Evolutionary conservation across 2,329 filamentous ascomycete genomes (phyloP), one percentile per base, ranked within the genome.

Genomic region (Colletotrichum cereale): DNA sequence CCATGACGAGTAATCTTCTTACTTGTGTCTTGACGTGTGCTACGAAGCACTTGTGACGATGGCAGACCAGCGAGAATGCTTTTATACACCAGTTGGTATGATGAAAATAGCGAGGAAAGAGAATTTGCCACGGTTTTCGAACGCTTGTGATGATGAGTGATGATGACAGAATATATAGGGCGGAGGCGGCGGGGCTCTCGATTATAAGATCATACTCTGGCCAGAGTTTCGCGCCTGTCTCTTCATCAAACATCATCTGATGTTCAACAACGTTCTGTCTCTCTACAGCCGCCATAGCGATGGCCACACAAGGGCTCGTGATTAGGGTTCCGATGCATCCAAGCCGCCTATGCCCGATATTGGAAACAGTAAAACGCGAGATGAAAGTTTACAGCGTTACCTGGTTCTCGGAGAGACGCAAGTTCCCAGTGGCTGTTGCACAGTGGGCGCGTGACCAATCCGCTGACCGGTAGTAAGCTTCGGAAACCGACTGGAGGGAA

Each of bases 201-300:
- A 53, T 67, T 65, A 72, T 66, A 55, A 67, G 65, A 60, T 60
- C 52, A 61, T 47, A 31, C 57, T 48, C 44, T 38, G 38, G 48
- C 34, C 42, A 60, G 48, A 58, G 65, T 72, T 72, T 72, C 69
- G 69, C 65, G 38, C 55, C 65, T 48, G 69, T 64, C 53, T 72
- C 69, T 47, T 69, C 58, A 64, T 72, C 65, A 72, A 69, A 72
- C 69, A 72, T 69, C 58, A 53, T 72, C 69, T 69, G 69, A 72
- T 72, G 58, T 64, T 26, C 47, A 55, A 44, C 26, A 52, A 21
- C 18, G 18, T 48, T 48, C 18, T 44, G 57, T 68, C 65, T 34
- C 40, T 42, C 26, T 58, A 38, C 58, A 63, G 58, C 57, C 58
- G 68, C 65, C 65, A 60, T 40, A 42, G 60, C 65, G 47, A 71